These are phyloP conservation scores for Vanrija sp. DNA, from an alignment of 1,284 basidiomycete species.

Conservation along the genomic window DNA sequence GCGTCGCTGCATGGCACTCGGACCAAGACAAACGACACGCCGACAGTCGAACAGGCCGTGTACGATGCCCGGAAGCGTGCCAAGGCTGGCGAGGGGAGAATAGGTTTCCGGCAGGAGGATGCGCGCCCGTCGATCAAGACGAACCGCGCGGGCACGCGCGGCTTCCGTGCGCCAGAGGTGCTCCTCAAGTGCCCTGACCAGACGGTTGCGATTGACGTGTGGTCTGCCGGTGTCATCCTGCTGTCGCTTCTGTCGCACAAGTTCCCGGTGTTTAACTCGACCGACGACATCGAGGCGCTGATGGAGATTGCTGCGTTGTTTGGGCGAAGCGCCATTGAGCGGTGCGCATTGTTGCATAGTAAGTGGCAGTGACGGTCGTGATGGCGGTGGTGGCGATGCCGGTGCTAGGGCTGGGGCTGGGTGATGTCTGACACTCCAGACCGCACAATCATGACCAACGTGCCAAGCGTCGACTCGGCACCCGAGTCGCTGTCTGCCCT, in stretches of 20 bases:
- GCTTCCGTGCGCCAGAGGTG: conserved; percentile 96
- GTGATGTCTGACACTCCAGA: conserved; percentile 53
- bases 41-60: conserved; percentile 51
- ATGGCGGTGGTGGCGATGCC: not conserved
- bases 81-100: conserved; percentile 41
- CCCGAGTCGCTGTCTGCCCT: conserved; percentile 68
- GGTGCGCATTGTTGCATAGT: conserved; percentile 86
- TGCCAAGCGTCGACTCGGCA: conserved; percentile 66
- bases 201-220: conserved; percentile 91
- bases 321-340: conserved; percentile 78
- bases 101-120: conserved; percentile 51
- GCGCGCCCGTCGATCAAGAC: conserved; percentile 75
- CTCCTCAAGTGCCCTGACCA: conserved; percentile 93
- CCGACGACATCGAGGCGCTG: conserved; percentile 89
- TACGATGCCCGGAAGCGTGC: conserved; percentile 61
- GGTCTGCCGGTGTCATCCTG: conserved; percentile 90
- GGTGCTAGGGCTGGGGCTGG: not conserved
- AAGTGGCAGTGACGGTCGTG: conserved; percentile 47
- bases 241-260: conserved; percentile 88
- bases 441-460: conserved; percentile 77
- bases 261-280: conserved; percentile 92
- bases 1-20: conserved; percentile 63
- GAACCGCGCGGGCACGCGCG: conserved; percentile 92
- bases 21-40: conserved; percentile 34
- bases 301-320: conserved; percentile 91